Conservation (phyloP, 139 green algal species). For the Chlorella sp. region DNA sequence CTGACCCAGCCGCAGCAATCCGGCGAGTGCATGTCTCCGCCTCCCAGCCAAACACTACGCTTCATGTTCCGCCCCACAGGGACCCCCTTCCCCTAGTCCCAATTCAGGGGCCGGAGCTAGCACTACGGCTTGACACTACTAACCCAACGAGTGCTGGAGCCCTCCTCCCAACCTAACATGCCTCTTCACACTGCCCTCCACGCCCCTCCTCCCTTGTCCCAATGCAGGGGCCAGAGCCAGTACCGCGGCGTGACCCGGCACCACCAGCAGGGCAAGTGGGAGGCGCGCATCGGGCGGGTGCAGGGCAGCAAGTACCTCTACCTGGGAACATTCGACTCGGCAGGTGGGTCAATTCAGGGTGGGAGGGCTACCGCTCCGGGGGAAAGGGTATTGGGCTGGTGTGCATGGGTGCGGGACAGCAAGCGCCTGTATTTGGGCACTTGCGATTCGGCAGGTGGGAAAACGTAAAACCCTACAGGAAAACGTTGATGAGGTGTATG, state of each 20-base stretch:
- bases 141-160: neutral
- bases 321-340: slow-evolving; percentile 73
- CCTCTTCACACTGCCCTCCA: neutral
- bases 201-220: neutral
- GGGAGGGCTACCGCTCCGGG: too few relatives aligned
- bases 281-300: slow-evolving; percentile 86
- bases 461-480: too few relatives aligned
- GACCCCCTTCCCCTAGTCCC: too few relatives aligned
- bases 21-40: too few relatives aligned
- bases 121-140: neutral
- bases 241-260: slow-evolving; percentile 87
- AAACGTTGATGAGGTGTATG: too few relatives aligned
- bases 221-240: slow-evolving; percentile 54
- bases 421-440: slow-evolving; percentile 17
- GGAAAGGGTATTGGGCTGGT: too few relatives aligned
- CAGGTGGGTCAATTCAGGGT: too few relatives aligned
- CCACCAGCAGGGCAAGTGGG: slow-evolving; percentile 79
- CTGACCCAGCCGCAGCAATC: too few relatives aligned
- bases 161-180: neutral
- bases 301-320: slow-evolving; percentile 67
- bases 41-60: too few relatives aligned
- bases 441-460: neutral
- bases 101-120: neutral
- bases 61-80: too few relatives aligned
- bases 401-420: too few relatives aligned